Evolutionary conservation across 2,329 filamentous ascomycete species (phyloP), one percentile per base, ranked within the genome.

Genomic region (Calonectria pteridis): DNA sequence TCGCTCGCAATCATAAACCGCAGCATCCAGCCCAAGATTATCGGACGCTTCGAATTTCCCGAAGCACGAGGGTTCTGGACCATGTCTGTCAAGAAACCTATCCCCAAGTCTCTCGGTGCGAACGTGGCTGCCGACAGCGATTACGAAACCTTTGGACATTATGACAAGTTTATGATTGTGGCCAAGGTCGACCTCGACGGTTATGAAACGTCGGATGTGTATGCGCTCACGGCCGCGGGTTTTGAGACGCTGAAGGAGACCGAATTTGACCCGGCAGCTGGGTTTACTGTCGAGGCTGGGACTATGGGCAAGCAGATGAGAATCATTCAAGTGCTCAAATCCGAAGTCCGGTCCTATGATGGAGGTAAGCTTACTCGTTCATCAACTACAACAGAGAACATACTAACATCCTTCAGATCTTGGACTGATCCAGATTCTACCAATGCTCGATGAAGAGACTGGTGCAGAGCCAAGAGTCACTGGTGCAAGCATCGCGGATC

Each of bases 221-320:
- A 96, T 79, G 90, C 91, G 50, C 87, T 96, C 49, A 94, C 93
- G n/a, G 91, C 90, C 1, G 91, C 92, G 35, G 92, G 92, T 4
- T 92, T 97, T 72, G 93, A 95, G 82, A 91, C 94, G 49, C 89
- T 96, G 10, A 91, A 91, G 43, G 95, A 93, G 49, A 95, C 95
- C 0, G 97, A 99, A 80, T 98, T 98, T 82, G 97, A 99, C 75
- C 92, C 94, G 5, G 94, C 95, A 58, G 95, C 96, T 75, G 97
- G 96, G 31, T 91, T 93, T 37, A 98, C 97, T 0, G 89, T 98
- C 59, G 94, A 97, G 78, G 94, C 97, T 23, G 95, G 94, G 20
- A 94, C 93, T 0, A 91, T 99, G 84, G 94, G 94, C n/a, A 91
- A 91, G 66, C 92, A 94, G 73, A 94, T 91, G 81, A 92, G 95